Conservation (phyloP, 148 eudicot species). For the Camellia lanceoleosa region DNA sequence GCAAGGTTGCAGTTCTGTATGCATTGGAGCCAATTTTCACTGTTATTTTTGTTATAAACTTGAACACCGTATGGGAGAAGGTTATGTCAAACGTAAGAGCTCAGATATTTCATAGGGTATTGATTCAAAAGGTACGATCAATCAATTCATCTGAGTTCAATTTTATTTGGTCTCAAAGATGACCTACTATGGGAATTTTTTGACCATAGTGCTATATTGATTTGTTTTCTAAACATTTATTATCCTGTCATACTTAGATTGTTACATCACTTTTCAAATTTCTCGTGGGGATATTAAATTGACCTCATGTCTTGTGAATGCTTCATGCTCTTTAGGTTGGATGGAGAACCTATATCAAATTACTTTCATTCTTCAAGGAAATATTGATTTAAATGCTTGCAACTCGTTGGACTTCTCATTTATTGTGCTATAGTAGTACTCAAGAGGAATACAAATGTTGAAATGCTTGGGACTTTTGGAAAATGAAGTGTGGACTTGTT, state of each 20-base stretch:
- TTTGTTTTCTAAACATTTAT: not conserved
- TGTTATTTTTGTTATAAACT: slow-evolving; percentile 69
- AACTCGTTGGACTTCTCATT: not conserved
- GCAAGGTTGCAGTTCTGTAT: slow-evolving; percentile 68
- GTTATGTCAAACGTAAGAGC: slow-evolving; percentile 96
- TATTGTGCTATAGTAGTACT: not conserved
- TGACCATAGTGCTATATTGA: not conserved
- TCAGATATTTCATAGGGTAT: slow-evolving; percentile 76
- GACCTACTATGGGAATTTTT: not conserved
- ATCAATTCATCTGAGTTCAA: not conserved
- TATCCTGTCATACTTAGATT: not conserved
- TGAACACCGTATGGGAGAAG: slow-evolving; percentile 92
- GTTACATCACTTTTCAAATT: not conserved
- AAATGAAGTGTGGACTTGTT: not conserved
- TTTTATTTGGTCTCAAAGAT: not conserved
- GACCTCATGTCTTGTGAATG: not conserved
- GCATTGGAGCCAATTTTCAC: slow-evolving; percentile 87
- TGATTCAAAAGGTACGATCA: slow-evolving; percentile 78
- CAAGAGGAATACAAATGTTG: not conserved
- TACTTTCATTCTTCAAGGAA: too few relatives aligned
- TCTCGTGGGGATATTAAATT: not conserved
- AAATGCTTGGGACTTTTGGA: not conserved
- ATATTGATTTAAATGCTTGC: slow-evolving; percentile 2
- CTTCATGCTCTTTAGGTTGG: slow-evolving; percentile 4
- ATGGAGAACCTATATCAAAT: not conserved